Percentiles rank a stretch among this genome's conserved stretches.
These are phyloP conservation scores for Solanum chilense DNA, from an alignment of 257 asterid genomes.

Conservation along the genomic window DNA sequence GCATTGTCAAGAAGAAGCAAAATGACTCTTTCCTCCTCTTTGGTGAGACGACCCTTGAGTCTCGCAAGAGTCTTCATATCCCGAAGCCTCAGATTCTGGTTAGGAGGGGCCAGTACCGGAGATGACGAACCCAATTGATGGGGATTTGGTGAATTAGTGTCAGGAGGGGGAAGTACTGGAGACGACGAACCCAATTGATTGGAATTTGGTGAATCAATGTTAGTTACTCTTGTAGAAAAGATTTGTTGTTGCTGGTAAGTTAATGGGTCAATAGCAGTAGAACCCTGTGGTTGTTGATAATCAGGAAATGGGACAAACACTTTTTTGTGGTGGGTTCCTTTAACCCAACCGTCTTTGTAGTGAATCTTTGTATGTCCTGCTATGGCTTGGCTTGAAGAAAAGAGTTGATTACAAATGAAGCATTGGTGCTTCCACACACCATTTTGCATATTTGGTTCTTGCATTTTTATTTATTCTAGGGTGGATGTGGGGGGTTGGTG, in stretches of 20 bases:
- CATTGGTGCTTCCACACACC: background rate
- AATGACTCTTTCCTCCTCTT: background rate
- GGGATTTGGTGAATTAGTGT: no score
- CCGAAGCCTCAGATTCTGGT: background rate
- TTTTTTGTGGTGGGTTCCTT: background rate
- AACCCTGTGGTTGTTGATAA: background rate
- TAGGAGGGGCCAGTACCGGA: no score
- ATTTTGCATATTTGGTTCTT: background rate
- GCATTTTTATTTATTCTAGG: background rate
- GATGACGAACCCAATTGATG: no score
- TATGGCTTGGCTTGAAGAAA: background rate
- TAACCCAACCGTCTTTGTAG: background rate
- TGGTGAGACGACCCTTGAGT: background rate
- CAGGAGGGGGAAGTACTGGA: no score
- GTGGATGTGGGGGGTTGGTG: no score
- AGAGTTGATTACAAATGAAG: background rate
- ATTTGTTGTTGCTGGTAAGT: background rate
- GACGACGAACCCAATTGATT: no score
- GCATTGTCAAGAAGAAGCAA: background rate
- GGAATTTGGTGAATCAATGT: no score
- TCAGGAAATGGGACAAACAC: background rate
- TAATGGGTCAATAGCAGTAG: background rate
- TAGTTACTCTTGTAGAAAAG: no score
- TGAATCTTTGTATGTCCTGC: background rate
- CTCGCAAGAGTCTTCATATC: background rate